Base-by-base conservation (phyloP, 2,329 filamentous ascomycete genomes). In the Penicillium polonicum region DNA sequence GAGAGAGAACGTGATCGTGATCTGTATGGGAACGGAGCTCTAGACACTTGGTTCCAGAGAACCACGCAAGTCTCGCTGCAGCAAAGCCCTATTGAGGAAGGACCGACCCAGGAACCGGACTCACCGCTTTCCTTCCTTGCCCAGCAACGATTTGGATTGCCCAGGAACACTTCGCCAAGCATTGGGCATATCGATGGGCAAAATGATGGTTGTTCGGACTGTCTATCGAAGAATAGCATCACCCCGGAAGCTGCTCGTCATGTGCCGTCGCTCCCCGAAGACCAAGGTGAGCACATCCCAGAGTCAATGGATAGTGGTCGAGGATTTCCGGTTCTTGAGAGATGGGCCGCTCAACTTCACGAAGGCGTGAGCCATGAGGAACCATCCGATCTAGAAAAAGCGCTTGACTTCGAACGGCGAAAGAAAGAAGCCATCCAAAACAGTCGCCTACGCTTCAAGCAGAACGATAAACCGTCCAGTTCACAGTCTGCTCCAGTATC, bases 11-110 rank as follows among this genome's bases (percentile, higher is more conserved):
- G 60, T 17, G 62, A 65, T 42, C 50, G 48, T 27, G 61, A 67
- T 31, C 58, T 60, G 2, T 64, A 67, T 35, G 64, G 64, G 5
- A 67, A 65, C 29, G 65, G 65, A 12, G 61, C 65, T 15, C 52
- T 67, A 3, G 65, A 67, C 41, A 64, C 65, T 7, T 65, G 55
- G 64, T 67, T 67, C 19, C 60, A 61, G 31, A 58, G 58, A 4
- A 65, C 55, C 2, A 63, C 58, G 3, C 60, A 64, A 46, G 23
- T 31, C 12, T 64, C 61, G 1, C 48, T 64, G 12, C 29, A 35
- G 4, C 29, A 53, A 23, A 46, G 9, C 1, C 12, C 39, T 3
- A 2, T n/a, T 1, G 45, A 60, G n/a, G 41, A 31, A 21, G 41
- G n/a, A 23, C 1, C 25, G 2, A 46, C 45, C 3, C 48, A 48